phyloP scores from a whole-genome alignment of 306 rosid genomes.

The Vachellia pachyceras region DNA sequence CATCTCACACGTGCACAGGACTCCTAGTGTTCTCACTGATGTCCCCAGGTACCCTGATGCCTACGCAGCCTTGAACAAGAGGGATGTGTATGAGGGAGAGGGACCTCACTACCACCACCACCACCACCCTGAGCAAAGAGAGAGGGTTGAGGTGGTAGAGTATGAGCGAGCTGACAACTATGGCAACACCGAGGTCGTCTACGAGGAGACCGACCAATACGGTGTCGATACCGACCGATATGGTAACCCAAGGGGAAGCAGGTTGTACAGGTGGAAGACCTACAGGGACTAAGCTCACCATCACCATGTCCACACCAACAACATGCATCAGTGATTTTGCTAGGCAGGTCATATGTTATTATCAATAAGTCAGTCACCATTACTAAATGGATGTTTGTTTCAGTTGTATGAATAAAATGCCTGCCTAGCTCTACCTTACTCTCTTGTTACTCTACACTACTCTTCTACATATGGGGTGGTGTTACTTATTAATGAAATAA shows the following conservation, averaged over 20 bases:
- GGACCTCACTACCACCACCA: conserved; percentile 6
- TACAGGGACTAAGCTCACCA: conserved; percentile 19
- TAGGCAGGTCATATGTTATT: conserved; percentile 27
- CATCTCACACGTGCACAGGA: conserved; percentile 36
- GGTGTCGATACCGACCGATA: conserved; percentile 27
- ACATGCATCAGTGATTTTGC: conserved; percentile 31
- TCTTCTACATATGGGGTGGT: not conserved
- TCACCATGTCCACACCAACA: too few relatives aligned
- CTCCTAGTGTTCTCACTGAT: conserved; percentile 42
- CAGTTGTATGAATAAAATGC: conserved; percentile 43
- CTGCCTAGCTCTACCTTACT: conserved; percentile 4
- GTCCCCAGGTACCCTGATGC: conserved; percentile 50
- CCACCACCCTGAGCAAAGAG: conserved; percentile 30
- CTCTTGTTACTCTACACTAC: not conserved
- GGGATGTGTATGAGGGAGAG: conserved; percentile 35
- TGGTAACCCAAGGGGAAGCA: conserved; percentile 35
- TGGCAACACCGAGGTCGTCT: conserved; percentile 24
- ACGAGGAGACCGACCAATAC: conserved; percentile 43
- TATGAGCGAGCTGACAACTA: conserved; percentile 33
- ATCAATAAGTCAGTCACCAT: not conserved
- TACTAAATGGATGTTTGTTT: conserved; percentile 23
- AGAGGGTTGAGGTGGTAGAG: conserved; percentile 51
- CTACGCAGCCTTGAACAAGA: conserved; percentile 35
- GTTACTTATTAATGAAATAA: not conserved
- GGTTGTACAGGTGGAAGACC: conserved; percentile 42